Conservation (phyloP, 2,329 filamentous ascomycete genomes). For the Raffaelea arxii region DNA sequence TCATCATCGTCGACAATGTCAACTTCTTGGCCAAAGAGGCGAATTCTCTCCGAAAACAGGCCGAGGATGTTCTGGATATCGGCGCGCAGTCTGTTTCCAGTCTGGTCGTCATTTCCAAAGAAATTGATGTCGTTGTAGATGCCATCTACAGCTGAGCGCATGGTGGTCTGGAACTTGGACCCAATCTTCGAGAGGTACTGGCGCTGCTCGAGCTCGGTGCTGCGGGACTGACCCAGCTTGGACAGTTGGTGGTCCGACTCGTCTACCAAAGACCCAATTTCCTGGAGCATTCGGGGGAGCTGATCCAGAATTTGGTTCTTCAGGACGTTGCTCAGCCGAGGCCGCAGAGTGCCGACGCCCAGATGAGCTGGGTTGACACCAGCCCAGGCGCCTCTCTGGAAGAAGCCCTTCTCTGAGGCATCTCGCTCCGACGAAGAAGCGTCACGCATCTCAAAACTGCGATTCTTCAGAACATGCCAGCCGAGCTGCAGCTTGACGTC, state of each 20-base stretch:
- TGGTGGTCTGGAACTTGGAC: conserved; percentile 13
- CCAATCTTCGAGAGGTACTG: conserved; percentile 19
- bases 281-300: conserved; percentile 26
- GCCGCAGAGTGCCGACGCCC: conserved; percentile 36
- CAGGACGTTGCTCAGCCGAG: conserved; percentile 39
- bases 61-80: conserved; percentile 39
- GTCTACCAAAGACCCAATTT: no score
- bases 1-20: not conserved
- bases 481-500: conserved; percentile 28
- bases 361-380: conserved; percentile 22
- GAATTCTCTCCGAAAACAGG: conserved; percentile 36
- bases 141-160: conserved; percentile 18
- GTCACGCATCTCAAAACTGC: conserved; percentile 22
- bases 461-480: conserved; percentile 46
- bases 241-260: not conserved
- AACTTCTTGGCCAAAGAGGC: conserved; percentile 19
- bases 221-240: not conserved
- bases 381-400: conserved; percentile 26
- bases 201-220: conserved; percentile 11
- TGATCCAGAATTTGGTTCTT: conserved; percentile 32
- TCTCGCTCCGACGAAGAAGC: conserved; percentile 19
- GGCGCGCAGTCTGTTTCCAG: conserved; percentile 33
- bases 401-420: conserved; percentile 21
- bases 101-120: conserved; percentile 4
- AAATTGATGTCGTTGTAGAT: conserved; percentile 17